Base-by-base conservation (phyloP, 331 rosid species). In the Pyrus hybrid region DNA sequence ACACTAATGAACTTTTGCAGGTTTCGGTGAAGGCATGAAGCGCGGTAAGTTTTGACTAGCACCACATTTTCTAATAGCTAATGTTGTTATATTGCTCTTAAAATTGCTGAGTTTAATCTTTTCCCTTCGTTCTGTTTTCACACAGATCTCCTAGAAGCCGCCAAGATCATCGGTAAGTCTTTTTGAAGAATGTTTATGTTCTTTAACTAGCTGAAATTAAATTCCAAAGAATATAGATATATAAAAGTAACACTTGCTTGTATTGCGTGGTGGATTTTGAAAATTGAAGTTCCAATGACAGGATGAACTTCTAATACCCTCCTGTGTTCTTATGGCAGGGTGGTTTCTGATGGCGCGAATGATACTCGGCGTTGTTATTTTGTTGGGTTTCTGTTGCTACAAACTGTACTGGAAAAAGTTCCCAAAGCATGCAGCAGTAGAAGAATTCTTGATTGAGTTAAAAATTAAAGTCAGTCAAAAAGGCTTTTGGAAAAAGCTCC, bases 361-460 rank as follows among this genome's bases (percentile, higher is more conserved):
- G 76, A 41, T 25, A 3, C 43, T 73, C 11, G 77, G 77, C 9
- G 0, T 60, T 11, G 0, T 4, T 25, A 37, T 73, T 37, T 41
- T 73, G 14, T 6, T 61, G 68, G n/a, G 29, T 37, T 5, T 73
- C 43, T 73, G 56, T 8, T 9, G 76, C 58, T 73, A 73, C 41
- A 73, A 73, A 73, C 4, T 37, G 26, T 60, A 73, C 20, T 73
- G 77, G 68, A 61, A 17, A 60, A 17, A 2, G 77, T 73, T 73
- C n/a, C 68, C 12, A 0, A 60, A 37, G 41, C 20, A 73, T 22
- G 58, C 3, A 2, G 58, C 26, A 3, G 68, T 25, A 0, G 43
- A 37, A 17, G 25, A 60, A 60, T 73, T 37, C 68, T 60, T 12
- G 26, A 7, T 35, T 23, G 21, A 35, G 3, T 2, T 58, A 5